A percentile compares a stretch with the other conserved stretches of the same genome.
These are phyloP conservation scores for Naematelia encephala DNA, from an alignment of 768 basidiomycete genomes.

Conservation along the genomic window DNA sequence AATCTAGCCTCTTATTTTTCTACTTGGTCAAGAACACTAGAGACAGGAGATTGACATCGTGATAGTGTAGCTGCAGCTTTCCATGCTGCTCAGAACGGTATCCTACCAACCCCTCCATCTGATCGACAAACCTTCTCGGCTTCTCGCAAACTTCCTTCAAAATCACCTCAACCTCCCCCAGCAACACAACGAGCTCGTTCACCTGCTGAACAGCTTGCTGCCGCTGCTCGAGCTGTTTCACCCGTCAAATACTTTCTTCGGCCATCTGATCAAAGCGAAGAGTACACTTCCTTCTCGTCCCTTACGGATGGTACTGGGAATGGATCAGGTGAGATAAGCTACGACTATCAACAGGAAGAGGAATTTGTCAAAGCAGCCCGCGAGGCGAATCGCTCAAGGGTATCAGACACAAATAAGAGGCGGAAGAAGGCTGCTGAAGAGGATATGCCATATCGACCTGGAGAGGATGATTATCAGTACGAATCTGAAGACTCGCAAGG, in stretches of 20 bases:
- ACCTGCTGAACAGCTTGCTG: conserved; percentile 32
- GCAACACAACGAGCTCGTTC: conserved; percentile 25
- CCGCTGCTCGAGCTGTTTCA: conserved; percentile 37
- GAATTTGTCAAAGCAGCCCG: conserved; percentile 28
- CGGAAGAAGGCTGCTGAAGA: conserved; percentile 24
- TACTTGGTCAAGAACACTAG: background rate
- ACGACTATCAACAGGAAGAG: conserved; percentile 39
- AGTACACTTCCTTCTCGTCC: conserved; percentile 32
- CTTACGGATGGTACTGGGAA: conserved; percentile 10
- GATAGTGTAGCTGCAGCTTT: conserved; percentile 40
- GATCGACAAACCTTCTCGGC: conserved; percentile 9
- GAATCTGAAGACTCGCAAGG: conserved; percentile 34
- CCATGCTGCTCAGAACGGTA: conserved; percentile 36
- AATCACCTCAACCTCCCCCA: conserved; percentile 5
- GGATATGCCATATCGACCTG: conserved; percentile 45
- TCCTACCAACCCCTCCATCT: conserved; percentile 16
- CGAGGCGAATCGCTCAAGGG: conserved; percentile 5
- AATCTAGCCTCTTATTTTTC: background rate
- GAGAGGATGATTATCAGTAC: conserved; percentile 28
- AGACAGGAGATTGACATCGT: background rate
- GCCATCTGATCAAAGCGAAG: conserved; percentile 31
- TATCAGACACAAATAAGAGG: conserved; percentile 22
- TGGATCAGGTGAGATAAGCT: conserved; percentile 21
- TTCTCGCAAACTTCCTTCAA: conserved; percentile 10
- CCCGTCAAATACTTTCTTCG: conserved; percentile 43